phyloP scores from a whole-genome alignment of 176 grass and related monocot genomes.

The Aechmea fasciata region DNA sequence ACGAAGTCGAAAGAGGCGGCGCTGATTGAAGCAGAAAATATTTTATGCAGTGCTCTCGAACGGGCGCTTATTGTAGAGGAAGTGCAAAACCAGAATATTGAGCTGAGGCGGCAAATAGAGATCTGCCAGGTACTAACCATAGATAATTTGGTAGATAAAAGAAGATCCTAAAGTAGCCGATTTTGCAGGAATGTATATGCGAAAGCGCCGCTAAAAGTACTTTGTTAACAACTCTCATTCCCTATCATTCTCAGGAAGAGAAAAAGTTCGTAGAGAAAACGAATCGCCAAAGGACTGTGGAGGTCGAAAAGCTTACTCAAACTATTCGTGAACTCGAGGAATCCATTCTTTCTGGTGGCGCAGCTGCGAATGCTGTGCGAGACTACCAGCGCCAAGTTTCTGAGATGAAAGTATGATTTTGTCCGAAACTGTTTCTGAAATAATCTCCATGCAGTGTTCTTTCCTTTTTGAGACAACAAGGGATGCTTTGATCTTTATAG shows the following conservation, averaged over 20 bases:
- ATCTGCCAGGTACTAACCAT: constrained; percentile 57
- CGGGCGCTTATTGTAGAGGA: constrained; percentile 77
- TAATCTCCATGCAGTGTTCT: neutral
- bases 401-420: constrained; percentile 47
- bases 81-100: constrained; percentile 80
- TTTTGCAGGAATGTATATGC: neutral
- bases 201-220: neutral
- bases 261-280: constrained; percentile 78
- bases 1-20: constrained; percentile 70
- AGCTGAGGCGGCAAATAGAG: constrained; percentile 69
- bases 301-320: constrained; percentile 72
- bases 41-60: constrained; percentile 61
- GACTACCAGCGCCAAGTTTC: constrained; percentile 54
- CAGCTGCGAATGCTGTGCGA: constrained; percentile 38
- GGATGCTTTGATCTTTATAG: constrained; percentile 14
- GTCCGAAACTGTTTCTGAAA: neutral
- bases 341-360: constrained; percentile 46
- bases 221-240: neutral
- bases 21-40: constrained; percentile 75
- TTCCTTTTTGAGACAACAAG: neutral
- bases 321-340: constrained; percentile 74
- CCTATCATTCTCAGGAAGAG: constrained; percentile 44
- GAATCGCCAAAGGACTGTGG: constrained; percentile 57
- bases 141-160: neutral
- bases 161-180: neutral